These are phyloP conservation scores for Uronychia setigera DNA, from an alignment of 73 alveolate species.

Conservation along the genomic window DNA sequence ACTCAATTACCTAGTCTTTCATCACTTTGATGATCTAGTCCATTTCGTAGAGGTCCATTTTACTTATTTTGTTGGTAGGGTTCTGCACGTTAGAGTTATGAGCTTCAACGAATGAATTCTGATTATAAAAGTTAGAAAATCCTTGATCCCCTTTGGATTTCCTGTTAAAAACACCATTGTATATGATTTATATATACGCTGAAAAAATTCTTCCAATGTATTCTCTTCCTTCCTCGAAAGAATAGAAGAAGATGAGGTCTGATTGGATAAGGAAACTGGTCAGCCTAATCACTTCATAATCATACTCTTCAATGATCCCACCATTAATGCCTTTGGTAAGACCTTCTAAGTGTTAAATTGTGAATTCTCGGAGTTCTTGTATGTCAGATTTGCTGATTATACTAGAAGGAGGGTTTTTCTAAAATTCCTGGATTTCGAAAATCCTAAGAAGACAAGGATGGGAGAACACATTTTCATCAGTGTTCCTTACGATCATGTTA, in stretches of 20 bases:
- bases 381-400: slow-evolving; percentile 20
- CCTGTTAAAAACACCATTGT: not conserved
- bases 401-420: not conserved
- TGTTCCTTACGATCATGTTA: slow-evolving; percentile 29
- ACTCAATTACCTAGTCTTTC: not conserved
- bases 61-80: not conserved
- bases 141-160: not conserved
- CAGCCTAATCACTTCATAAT: slow-evolving; percentile 22
- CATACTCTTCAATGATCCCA: slow-evolving; percentile 5
- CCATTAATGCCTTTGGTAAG: not conserved
- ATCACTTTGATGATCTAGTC: not conserved
- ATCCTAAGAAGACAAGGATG: slow-evolving; percentile 27
- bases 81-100: no score
- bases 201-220: slow-evolving; percentile 17
- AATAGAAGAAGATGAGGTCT: slow-evolving; percentile 15
- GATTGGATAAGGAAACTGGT: slow-evolving; percentile 17
- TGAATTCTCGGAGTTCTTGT: slow-evolving; percentile 1
- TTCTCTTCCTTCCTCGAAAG: slow-evolving; percentile 24
- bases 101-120: not conserved
- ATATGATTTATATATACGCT: not conserved
- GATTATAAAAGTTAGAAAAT: not conserved
- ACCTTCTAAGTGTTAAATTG: slow-evolving; percentile 3
- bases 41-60: not conserved
- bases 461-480: slow-evolving; percentile 10
- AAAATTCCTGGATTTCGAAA: slow-evolving; percentile 21